A percentile compares a stretch with the other conserved stretches of the same genome.
These are phyloP conservation scores for Fusarium xyrophilum DNA, from an alignment of 2,329 filamentous ascomycete species.

Conservation along the genomic window DNA sequence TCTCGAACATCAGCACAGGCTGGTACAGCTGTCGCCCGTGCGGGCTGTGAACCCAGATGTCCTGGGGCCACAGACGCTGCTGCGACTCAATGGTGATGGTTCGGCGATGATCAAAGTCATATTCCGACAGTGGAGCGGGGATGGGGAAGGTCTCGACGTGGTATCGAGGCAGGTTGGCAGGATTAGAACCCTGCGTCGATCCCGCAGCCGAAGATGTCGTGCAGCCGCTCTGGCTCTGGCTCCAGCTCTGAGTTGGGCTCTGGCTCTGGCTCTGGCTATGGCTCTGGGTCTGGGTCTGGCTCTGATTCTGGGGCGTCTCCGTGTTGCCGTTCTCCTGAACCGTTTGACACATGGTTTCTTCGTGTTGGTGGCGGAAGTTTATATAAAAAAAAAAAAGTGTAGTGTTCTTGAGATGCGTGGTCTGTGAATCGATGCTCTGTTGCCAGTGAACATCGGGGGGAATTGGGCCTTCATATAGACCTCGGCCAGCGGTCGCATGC, in stretches of 20 bases:
- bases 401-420: no score
- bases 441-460: not conserved
- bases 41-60: conserved; percentile 28
- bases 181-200: not conserved
- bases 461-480: not conserved
- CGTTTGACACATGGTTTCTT: not conserved
- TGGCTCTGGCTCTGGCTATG: not conserved
- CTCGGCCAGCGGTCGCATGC: accelerated
- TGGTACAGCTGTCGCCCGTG: conserved; percentile 23
- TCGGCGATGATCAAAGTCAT: conserved; percentile 5
- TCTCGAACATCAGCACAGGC: not conserved
- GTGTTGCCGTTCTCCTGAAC: not conserved
- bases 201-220: not conserved
- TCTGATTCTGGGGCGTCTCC: not conserved
- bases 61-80: conserved; percentile 13
- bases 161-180: not conserved
- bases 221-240: not conserved
- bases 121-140: not conserved
- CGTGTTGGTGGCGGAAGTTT: not conserved
- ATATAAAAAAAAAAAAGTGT: not conserved
- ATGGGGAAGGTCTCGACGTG: not conserved
- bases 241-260: not conserved
- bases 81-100: conserved; percentile 7
- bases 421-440: no score
- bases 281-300: no score